Conservation (phyloP, 306 rosid genomes). For the Herpetospermum pedunculosum region DNA sequence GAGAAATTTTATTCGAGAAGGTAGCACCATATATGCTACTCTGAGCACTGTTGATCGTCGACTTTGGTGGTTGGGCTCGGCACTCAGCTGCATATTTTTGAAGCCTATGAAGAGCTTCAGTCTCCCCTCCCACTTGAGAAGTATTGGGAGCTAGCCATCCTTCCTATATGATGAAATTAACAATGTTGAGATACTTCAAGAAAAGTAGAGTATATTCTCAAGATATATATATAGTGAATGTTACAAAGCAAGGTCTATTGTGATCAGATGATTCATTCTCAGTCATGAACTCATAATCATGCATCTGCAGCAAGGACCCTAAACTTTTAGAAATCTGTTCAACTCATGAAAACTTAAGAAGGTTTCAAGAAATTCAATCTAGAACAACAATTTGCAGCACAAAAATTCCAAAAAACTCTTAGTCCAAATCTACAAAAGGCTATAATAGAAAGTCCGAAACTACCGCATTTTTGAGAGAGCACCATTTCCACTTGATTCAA, state of each 20-base stretch:
- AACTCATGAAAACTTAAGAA: not conserved
- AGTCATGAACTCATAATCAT: not conserved
- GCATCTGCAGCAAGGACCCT: not conserved
- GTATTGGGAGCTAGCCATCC: slow-evolving; percentile 48
- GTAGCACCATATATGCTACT: slow-evolving; percentile 79
- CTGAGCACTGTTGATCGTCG: slow-evolving; percentile 39
- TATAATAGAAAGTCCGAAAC: no score
- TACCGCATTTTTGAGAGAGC: no score
- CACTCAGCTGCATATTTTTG: slow-evolving; percentile 71
- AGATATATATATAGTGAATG: not conserved
- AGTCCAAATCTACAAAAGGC: not conserved
- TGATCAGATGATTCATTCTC: not conserved
- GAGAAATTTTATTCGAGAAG: slow-evolving; percentile 93
- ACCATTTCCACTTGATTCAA: not conserved
- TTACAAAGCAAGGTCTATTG: not conserved
- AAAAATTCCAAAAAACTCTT: not conserved
- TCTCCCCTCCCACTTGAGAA: slow-evolving; percentile 84
- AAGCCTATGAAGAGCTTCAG: slow-evolving; percentile 78
- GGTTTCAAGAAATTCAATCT: not conserved
- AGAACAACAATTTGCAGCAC: not conserved
- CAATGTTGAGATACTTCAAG: slow-evolving; percentile 12
- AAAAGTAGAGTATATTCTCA: not conserved
- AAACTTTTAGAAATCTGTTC: not conserved
- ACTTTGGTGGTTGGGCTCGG: slow-evolving; percentile 64
- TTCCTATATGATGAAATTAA: slow-evolving; percentile 35